Evolutionary conservation across 2,329 filamentous ascomycete genomes (phyloP), one percentile per base, ranked within the genome.

Genomic region (Colletotrichum australisinense): DNA sequence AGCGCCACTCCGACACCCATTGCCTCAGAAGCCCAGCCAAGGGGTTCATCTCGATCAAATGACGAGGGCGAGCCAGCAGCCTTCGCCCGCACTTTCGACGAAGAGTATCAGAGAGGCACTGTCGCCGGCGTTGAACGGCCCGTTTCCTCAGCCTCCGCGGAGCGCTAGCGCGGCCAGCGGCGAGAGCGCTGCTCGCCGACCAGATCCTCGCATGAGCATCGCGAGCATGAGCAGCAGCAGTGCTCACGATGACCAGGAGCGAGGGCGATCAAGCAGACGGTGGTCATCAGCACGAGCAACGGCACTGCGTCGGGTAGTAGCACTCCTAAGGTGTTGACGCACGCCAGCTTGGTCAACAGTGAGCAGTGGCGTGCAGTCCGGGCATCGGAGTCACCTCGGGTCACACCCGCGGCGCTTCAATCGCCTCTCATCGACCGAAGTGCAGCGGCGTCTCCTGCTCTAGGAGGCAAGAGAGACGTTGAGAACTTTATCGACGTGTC

Each of bases 351-450:
- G 28, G 22, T 60, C 32, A 59, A 60, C 11, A 67, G 65, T 28
- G 73, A 69, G 9, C 70, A 71, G 12, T 75, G 73, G 73, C 62
- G 66, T 22, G 73, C 71, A 22, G 46, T 75, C 2, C 65, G 73
- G 7, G 22, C 62, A 8, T 74, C 73, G 4, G 52, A 75, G n/a
- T 75, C 70, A n/a, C 73, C 73, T 19, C 38, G 14, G 5, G 53
- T 56, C 7, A 32, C 70, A 19, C 56, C 70, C 11, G 56, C 35
- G 16, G 35, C 53, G 5, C 30, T 65, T n/a, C 30, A 28, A 7
- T 26, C 67, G 6, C 57, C 68, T 14, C 26, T 60, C 1, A 26
- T 67, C 16, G 62, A 74, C 63, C 49, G 62, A 32, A 63, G 72
- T 26, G 68, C 56, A 24, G 68, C 72, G 38, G 52, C 57, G 19